Base-by-base conservation (phyloP, 345 rosid genomes). In the Sonneratia alba region DNA sequence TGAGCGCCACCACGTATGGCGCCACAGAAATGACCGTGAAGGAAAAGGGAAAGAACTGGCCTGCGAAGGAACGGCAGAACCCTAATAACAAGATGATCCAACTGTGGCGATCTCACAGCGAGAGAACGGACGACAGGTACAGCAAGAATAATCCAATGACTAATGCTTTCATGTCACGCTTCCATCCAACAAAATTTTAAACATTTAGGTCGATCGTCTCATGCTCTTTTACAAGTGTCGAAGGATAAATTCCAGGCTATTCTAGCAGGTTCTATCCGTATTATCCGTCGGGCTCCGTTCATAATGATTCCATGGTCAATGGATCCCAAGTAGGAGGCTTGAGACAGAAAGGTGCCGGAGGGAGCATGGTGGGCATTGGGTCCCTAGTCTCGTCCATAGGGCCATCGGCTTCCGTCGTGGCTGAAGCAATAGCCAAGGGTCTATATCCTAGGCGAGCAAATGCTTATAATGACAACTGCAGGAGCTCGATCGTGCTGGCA, bases 361-460 rank as follows among this genome's bases (percentile, higher is more conserved):
- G 75, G 8, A 68, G 76, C 38, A 0, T 55, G 63, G 66, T 51
- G 22, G 76, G 76, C 6, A 48, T 38, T 36, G 76, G 76, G 10
- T 73, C 77, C 8, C 45, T 73, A n/a, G 51, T 73, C 51, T 85
- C 88, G 0, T 97, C 92, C 55, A 86, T 96, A 12, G 99, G 98
- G 22, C 99, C 99, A 0, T 96, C 99, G 0, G 97, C 98, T 4
- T 96, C 99, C 11, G 82, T 96, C 0, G 99, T 96, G 22, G 99
- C 98, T 12, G 96, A 94, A 0, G 98, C 99, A 10, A 96, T 92
- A 19, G 97, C 99, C 0, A 86, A 82, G 47, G 99, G 98, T 32
- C 75, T 96, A 79, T 88, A 84, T 7, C 85, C 76, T 11, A 49
- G 77, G 14, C 79, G 74, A 55, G 43, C 18, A 0, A 51, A 36